These are phyloP conservation scores for Inga leiocalycina DNA, from an alignment of 306 rosid genomes.

Conservation along the genomic window DNA sequence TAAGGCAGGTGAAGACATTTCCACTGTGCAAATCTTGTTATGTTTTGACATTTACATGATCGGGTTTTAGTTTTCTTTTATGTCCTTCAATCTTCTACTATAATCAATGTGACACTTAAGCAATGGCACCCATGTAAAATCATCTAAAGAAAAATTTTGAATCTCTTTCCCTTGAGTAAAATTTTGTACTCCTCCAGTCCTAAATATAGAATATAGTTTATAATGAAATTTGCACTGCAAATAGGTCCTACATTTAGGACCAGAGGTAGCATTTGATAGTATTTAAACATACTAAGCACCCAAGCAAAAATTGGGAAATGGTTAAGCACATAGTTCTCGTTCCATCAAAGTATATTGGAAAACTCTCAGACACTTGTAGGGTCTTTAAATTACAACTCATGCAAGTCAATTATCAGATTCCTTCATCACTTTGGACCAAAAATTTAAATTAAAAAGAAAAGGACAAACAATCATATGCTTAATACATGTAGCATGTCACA, in stretches of 20 bases:
- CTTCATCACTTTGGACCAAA: not conserved
- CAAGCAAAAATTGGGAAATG: conserved; percentile 19
- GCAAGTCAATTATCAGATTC: not conserved
- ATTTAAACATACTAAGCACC: not conserved
- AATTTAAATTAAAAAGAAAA: not conserved
- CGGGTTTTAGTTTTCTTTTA: not conserved
- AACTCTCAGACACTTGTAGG: not conserved
- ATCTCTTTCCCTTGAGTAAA: not conserved
- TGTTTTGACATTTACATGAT: not conserved
- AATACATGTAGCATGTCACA: not conserved
- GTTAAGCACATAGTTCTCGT: not conserved
- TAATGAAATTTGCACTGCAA: no score
- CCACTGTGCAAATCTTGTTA: not conserved
- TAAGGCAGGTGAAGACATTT: conserved; percentile 25
- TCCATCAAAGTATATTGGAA: not conserved
- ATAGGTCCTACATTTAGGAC: no score
- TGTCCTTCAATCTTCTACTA: not conserved
- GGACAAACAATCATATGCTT: not conserved
- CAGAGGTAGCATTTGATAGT: not conserved
- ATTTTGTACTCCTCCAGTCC: not conserved
- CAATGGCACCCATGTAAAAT: conserved; percentile 22
- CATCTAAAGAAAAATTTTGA: not conserved
- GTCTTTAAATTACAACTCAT: not conserved
- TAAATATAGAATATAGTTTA: no score
- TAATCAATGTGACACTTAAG: not conserved